Evolutionary conservation across 768 basidiomycete genomes (phyloP), one percentile per base, ranked within the genome.

Genomic region (Rhodosporidiobolus odoratus): DNA sequence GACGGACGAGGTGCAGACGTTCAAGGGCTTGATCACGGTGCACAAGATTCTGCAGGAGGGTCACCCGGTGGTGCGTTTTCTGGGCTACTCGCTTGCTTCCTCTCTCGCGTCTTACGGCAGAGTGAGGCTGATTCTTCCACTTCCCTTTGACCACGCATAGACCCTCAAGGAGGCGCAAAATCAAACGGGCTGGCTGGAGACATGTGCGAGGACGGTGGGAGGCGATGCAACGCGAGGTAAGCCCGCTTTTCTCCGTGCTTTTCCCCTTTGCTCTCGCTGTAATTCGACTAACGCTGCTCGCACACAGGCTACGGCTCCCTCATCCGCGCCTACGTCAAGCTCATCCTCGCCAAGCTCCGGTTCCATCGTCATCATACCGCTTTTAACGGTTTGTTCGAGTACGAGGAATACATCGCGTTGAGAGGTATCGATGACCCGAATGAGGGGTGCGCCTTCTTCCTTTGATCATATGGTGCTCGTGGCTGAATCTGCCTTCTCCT

Each of bases 361-460:
- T 98, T 98, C 80, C 96, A 98, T 80, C 89, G 92, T 35, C 83
- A 95, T 50, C 87, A 96, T 76, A 91, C 92, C 3, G 96, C 98
- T 79, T 99, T 99, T 82, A 98, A 98, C 80, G 96, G 96, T 34
- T 82, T 99, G 10, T 99, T 99, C 78, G 96, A 99, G 80, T 99
- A 99, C 76, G 94, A 98, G 78, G 96, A 99, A 80, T 99, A 99
- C 78, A 87, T 99, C 74, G 92, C 91, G 32, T 82, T 99, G 77
- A 95, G 96, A 80, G 92, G 92, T 32, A 96, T 98, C 71, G 92
- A 97, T 78, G 93, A 99, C 82, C 96, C 96, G 15, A 97, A 98
- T 79, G 95, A 99, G 83, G 96, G 96, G 95, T 96, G 79, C 72
- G 88, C 79, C 10, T 5, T 19, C 16, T 45, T 30, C 10, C 9